Percentiles rank a stretch among this genome's conserved stretches.
Evolutionary conservation across 2,329 filamentous ascomycete species (phyloP).

Genomic region (Fusarium sp.): DNA sequence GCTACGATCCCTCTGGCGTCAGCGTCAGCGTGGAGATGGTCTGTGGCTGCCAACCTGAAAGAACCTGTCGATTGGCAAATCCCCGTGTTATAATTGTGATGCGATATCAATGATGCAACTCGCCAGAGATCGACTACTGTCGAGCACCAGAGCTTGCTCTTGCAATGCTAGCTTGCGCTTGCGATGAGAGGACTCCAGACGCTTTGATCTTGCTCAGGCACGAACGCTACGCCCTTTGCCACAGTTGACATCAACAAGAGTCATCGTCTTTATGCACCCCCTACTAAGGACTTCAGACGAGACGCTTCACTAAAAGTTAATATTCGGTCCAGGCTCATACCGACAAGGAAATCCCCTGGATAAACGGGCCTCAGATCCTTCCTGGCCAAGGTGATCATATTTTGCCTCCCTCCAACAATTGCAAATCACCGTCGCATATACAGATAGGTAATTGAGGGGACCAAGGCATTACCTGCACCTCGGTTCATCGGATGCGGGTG

Average conservation of each 20-base stretch:
- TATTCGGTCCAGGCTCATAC: neutral
- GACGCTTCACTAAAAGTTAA: neutral
- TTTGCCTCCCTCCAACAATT: conserved; percentile 10
- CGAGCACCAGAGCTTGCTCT: neutral
- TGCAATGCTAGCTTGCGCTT: neutral
- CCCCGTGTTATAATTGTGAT: neutral
- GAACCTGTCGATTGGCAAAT: conserved; percentile 7
- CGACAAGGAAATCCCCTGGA: conserved; percentile 24
- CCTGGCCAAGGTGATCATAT: neutral
- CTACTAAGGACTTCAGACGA: conserved; percentile 11
- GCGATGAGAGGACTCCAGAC: neutral
- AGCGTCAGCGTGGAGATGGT: conserved; percentile 24
- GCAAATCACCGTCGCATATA: conserved; percentile 7
- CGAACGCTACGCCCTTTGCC: conserved; percentile 21
- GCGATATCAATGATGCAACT: conserved; percentile 28
- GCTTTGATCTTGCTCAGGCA: conserved; percentile 29
- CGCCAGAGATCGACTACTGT: neutral
- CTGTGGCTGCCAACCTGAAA: conserved; percentile 4
- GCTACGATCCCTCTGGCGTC: conserved; percentile 27
- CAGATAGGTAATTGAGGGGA: neutral
- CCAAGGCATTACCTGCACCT: conserved; percentile 9
- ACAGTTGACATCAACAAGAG: conserved; percentile 27
- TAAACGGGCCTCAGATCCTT: conserved; percentile 2
- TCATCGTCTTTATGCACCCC: conserved; percentile 31
- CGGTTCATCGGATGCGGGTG: conserved; percentile 18